Conservation (phyloP, 805 yeast genomes). For the Martiniozyma abietophila region DNA sequence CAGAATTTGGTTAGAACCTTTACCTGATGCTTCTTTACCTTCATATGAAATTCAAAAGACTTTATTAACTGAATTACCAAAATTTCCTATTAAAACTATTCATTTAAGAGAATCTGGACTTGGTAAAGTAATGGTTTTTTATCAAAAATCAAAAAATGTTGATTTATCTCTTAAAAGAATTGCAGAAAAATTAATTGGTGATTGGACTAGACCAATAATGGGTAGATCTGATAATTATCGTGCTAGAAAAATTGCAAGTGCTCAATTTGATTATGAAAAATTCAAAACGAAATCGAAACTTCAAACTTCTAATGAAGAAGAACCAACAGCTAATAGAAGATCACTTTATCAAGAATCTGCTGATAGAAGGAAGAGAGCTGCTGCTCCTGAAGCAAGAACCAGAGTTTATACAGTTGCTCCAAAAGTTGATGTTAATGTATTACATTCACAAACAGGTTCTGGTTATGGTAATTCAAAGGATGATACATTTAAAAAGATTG, state of each 20-base stretch:
- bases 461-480: conserved; percentile 42
- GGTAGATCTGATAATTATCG: conserved; percentile 92
- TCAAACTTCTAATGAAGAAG: conserved; percentile 21
- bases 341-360: conserved; percentile 84
- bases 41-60: conserved; percentile 92
- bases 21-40: conserved; percentile 97
- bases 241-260: conserved; percentile 66
- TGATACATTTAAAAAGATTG: conserved; percentile 74
- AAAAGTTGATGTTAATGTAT: conserved; percentile 45
- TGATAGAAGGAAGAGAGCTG: conserved; percentile 86
- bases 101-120: conserved; percentile 91
- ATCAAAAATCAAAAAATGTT: conserved; percentile 82
- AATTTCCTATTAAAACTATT: conserved; percentile 88
- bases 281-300: conserved; percentile 34
- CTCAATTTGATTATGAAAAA: conserved; percentile 56
- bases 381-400: conserved; percentile 87
- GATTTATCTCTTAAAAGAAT: conserved; percentile 78
- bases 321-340: conserved; percentile 28
- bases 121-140: conserved; percentile 88
- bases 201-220: conserved; percentile 98
- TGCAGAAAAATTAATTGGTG: conserved; percentile 87
- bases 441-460: conserved; percentile 31
- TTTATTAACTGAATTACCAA: conserved; percentile 60
- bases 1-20: conserved; percentile 94
- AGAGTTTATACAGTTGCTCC: conserved; percentile 91